phyloP scores from a whole-genome alignment of 2,329 filamentous ascomycete species.

The Arthrinium puccinioides region DNA sequence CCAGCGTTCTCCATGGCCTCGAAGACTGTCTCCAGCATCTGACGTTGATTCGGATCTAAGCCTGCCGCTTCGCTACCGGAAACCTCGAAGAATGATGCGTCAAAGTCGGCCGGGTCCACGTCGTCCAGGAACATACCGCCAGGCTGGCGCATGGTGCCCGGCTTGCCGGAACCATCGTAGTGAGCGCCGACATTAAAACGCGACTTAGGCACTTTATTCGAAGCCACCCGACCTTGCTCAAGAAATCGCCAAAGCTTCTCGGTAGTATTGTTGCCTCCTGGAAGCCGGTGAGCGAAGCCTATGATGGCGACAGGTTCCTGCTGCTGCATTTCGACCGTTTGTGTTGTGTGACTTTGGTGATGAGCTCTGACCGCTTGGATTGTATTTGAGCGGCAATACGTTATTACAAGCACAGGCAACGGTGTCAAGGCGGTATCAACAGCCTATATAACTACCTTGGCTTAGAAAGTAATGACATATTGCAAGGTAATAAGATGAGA shows the following conservation, averaged over 20 bases:
- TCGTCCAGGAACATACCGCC: conserved; percentile 32
- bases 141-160: conserved; percentile 23
- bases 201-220: conserved; percentile 16
- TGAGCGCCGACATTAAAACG: conserved; percentile 28
- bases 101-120: conserved; percentile 24
- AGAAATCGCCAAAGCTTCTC: conserved; percentile 30
- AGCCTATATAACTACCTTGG: no score
- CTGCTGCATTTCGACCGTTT: no score
- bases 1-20: conserved; percentile 21
- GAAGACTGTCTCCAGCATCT: conserved; percentile 21
- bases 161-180: conserved; percentile 27
- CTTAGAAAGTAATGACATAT: no score
- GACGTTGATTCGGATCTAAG: conserved; percentile 18
- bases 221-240: conserved; percentile 20
- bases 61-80: conserved; percentile 7
- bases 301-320: conserved; percentile 32
- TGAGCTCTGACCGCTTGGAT: no score
- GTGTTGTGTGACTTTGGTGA: no score
- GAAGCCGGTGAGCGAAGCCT: conserved; percentile 33
- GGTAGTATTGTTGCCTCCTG: conserved; percentile 25
- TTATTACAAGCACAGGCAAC: no score
- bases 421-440: no score
- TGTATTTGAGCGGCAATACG: no score
- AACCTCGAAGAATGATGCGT: conserved; percentile 22
- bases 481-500: no score